phyloP scores from a whole-genome alignment of 202 grass and related monocot species.

The Saccharum hybrid region DNA sequence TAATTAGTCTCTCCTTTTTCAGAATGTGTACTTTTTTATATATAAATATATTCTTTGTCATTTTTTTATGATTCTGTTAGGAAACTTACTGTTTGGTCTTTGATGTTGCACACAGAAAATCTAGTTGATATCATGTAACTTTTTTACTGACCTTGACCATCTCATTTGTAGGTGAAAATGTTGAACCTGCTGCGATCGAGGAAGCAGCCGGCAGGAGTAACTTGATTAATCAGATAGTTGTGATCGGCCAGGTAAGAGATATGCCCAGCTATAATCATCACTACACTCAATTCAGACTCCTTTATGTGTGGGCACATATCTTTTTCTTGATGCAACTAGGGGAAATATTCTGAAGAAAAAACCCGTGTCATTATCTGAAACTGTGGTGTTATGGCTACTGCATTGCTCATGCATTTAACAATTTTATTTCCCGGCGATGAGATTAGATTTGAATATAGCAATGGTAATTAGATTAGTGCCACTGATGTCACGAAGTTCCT shows the following conservation, averaged over 20 bases:
- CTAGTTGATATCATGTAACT: slow-evolving; percentile 8
- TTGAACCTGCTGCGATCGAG: slow-evolving; percentile 90
- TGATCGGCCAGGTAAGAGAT: slow-evolving; percentile 81
- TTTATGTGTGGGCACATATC: slow-evolving; percentile 3
- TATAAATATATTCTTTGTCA: neutral
- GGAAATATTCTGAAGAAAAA: slow-evolving; percentile 11
- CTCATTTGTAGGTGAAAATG: slow-evolving; percentile 82
- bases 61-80: slow-evolving; percentile 12
- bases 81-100: neutral
- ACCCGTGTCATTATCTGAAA: neutral
- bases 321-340: slow-evolving; percentile 12
- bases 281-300: neutral
- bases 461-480: slow-evolving; percentile 4
- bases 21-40: neutral
- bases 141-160: slow-evolving; percentile 25
- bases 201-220: slow-evolving; percentile 74
- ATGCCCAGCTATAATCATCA: neutral
- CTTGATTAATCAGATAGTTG: slow-evolving; percentile 87
- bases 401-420: neutral
- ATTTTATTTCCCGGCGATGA: neutral
- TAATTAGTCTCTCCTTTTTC: neutral
- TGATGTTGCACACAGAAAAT: neutral
- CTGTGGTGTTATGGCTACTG: neutral
- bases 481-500: neutral
- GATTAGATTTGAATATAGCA: slow-evolving; percentile 19